Evolutionary conservation across 768 basidiomycete genomes (phyloP), one percentile per base, ranked within the genome.

Genomic region (Tephrocybe rancida): DNA sequence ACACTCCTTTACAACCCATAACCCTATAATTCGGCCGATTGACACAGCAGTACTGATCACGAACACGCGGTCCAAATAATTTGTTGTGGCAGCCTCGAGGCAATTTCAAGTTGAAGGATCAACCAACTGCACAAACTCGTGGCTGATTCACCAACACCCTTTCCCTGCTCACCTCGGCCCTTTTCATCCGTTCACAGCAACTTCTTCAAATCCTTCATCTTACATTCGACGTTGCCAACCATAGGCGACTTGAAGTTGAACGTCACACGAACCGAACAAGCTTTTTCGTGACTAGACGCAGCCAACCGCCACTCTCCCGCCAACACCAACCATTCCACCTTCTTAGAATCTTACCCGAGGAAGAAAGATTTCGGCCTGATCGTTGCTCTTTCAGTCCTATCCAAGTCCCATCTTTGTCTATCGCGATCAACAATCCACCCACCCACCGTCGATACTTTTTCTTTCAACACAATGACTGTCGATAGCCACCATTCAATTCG

Each of bases 251-350:
- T 41, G n/a, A 22, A 19, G 19, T 7, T 37, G 35, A 9, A 55
- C 45, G 26, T 55, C 61, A 52, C 56, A 61, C 54, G 38, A 70
- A 29, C 66, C 72, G 49, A 78, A 72, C 73, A 75, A 74, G 69
- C 52, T 59, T 63, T 59, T 63, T 67, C 61, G 66, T 70, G 59
- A 61, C 7, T 5, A 41, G 19, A 65, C 60, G 62, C 67, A 47
- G 32, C 67, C 53, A 41, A 60, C 57, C 61, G 45, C 56, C 53
- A 59, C 68, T 32, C 38, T 63, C 18, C 69, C 54, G 53, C 72
- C 49, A 77, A 57, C 64, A n/a, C n/a, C n/a, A 72, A 24, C 81
- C 77, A 61, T 64, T 78, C 58, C 80, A 80, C 68, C 72, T 70
- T 62, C 61, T 74, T 41, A 70, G 67, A 54, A 73, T 62, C 60